phyloP scores from a whole-genome alignment of 2,329 filamentous ascomycete genomes.

The Apiospora koreana region DNA sequence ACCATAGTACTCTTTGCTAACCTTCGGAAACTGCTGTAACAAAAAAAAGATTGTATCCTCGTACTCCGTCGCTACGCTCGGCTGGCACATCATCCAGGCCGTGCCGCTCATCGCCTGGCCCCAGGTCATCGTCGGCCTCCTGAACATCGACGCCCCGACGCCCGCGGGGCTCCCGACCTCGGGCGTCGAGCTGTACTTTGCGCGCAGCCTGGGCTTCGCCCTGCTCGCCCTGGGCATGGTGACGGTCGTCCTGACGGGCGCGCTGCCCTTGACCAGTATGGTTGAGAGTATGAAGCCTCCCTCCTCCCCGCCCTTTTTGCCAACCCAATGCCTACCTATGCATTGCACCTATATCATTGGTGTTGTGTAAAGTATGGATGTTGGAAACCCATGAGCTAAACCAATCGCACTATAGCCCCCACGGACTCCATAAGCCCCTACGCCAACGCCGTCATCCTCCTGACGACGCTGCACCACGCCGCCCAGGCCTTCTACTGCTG shows the following conservation, averaged over 20 bases:
- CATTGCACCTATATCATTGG: no score
- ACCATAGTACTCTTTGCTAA: no score
- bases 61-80: conserved; percentile 53
- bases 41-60: conserved; percentile 47
- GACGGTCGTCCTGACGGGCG: conserved; percentile 69
- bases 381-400: no score
- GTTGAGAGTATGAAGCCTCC: conserved; percentile 35
- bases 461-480: conserved; percentile 69
- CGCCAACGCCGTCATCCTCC: conserved; percentile 64
- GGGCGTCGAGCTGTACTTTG: conserved; percentile 73
- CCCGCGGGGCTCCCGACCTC: conserved; percentile 14
- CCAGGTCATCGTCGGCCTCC: conserved; percentile 46
- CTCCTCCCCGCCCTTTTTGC: not conserved
- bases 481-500: conserved; percentile 68
- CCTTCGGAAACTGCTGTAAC: no score
- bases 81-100: conserved; percentile 52
- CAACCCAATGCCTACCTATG: not conserved
- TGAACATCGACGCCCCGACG: conserved; percentile 25
- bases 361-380: no score
- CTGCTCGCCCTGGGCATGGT: conserved; percentile 65
- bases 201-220: conserved; percentile 67
- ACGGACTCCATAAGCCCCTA: conserved; percentile 55
- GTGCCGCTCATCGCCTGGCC: conserved; percentile 50
- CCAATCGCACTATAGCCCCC: not conserved
- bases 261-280: conserved; percentile 63